Evolutionary conservation across 352 stramenopile species (phyloP).

Genomic region (Globisporangium paddicum): DNA sequence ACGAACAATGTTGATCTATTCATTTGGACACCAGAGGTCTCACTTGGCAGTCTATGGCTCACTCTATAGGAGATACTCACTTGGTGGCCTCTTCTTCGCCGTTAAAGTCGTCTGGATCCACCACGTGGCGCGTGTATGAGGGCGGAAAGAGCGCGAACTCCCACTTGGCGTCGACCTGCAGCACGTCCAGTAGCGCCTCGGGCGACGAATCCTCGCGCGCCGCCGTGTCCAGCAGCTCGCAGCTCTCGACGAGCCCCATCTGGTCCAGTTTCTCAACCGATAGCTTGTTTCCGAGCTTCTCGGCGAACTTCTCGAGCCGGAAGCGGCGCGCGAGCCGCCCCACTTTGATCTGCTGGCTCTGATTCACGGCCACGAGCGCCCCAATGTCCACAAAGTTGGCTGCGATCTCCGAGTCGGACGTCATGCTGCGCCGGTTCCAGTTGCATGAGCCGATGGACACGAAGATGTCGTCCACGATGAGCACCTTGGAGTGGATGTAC

Average conservation of each 20-base stretch:
- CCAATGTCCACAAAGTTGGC: slow-evolving; percentile 40
- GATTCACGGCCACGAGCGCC: background rate
- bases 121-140: slow-evolving; percentile 28
- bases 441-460: slow-evolving; percentile 86
- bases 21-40: background rate
- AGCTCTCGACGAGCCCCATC: slow-evolving; percentile 17
- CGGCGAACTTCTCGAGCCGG: slow-evolving; percentile 51
- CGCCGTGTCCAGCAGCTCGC: slow-evolving; percentile 28
- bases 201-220: background rate
- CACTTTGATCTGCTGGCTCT: slow-evolving; percentile 33
- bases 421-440: slow-evolving; percentile 90
- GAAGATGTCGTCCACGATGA: slow-evolving; percentile 84
- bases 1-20: background rate
- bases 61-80: background rate
- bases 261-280: slow-evolving; percentile 10
- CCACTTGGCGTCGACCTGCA: slow-evolving; percentile 24
- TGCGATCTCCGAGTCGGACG: slow-evolving; percentile 60
- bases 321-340: slow-evolving; percentile 34
- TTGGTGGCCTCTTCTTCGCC: background rate
- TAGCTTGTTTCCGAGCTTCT: slow-evolving; percentile 26
- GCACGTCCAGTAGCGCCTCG: slow-evolving; percentile 30
- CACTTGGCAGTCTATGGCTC: background rate
- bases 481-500: slow-evolving; percentile 78
- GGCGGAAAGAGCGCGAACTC: slow-evolving; percentile 27
- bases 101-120: slow-evolving; percentile 32